A percentile compares a stretch with the other conserved stretches of the same genome.
phyloP scores from a whole-genome alignment of 805 yeast genomes.

The Saccharomyces eubayanus region DNA sequence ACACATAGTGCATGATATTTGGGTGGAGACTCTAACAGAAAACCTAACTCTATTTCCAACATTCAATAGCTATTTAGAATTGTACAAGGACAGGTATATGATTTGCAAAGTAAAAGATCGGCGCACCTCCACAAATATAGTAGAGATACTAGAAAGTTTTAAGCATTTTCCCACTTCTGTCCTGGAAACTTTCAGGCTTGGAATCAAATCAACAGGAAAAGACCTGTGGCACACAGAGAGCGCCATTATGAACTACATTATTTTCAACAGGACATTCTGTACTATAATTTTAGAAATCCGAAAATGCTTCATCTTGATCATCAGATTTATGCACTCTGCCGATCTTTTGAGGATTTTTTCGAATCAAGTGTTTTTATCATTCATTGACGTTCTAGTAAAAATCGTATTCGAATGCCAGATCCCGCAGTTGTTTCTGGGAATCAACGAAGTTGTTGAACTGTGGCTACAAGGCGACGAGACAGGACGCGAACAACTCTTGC shows the following conservation, averaged over 20 bases:
- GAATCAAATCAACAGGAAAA: not conserved
- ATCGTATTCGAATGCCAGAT: not conserved
- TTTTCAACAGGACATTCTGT: not conserved
- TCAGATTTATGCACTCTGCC: not conserved
- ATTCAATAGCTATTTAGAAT: not conserved
- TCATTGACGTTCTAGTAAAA: not conserved
- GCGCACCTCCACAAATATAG: not conserved
- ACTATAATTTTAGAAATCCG: not conserved
- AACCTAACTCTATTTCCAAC: not conserved
- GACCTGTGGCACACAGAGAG: not conserved
- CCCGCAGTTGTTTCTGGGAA: not conserved
- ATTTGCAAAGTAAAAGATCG: not conserved
- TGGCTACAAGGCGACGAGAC: not conserved
- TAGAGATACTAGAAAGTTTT: not conserved
- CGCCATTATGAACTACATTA: not conserved
- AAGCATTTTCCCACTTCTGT: not conserved
- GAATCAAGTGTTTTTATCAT: not conserved
- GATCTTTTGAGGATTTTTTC: not conserved
- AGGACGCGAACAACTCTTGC: not conserved
- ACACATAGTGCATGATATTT: not conserved
- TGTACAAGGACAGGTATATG: not conserved
- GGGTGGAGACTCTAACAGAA: not conserved
- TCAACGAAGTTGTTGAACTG: not conserved
- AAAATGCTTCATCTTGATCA: not conserved
- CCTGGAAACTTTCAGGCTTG: not conserved